These are phyloP conservation scores for Phytophthora sp. DNA, from an alignment of 352 stramenopile species.

Conservation along the genomic window DNA sequence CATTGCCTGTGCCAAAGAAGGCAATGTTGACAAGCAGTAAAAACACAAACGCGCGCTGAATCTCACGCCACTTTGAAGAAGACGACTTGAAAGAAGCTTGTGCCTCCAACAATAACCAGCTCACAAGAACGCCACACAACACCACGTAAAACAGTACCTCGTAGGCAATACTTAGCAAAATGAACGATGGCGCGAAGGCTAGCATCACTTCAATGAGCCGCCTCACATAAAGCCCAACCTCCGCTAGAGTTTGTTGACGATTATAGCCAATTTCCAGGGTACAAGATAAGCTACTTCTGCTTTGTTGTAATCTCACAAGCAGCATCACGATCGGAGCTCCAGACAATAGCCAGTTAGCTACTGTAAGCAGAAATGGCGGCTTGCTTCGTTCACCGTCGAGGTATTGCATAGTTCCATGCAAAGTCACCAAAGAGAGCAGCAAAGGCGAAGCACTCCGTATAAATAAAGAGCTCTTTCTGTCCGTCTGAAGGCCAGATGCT, in stretches of 20 bases:
- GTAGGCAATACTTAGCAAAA: slow-evolving; percentile 86
- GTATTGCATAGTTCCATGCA: slow-evolving; percentile 63
- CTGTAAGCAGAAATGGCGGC: slow-evolving; percentile 52
- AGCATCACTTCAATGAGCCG: slow-evolving; percentile 65
- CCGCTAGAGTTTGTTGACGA: slow-evolving; percentile 1
- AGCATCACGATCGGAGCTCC: slow-evolving; percentile 48
- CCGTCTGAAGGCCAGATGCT: neutral
- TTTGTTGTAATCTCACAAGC: slow-evolving; percentile 29
- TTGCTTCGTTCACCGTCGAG: slow-evolving; percentile 59
- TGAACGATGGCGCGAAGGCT: slow-evolving; percentile 63
- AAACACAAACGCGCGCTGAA: slow-evolving; percentile 82
- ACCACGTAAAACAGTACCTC: slow-evolving; percentile 83
- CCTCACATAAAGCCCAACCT: slow-evolving; percentile 19
- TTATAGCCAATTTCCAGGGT: slow-evolving; percentile 20
- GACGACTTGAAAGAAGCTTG: slow-evolving; percentile 19
- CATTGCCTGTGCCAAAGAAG: slow-evolving; percentile 88
- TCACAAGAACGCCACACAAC: slow-evolving; percentile 59
- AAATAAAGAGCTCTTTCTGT: slow-evolving; percentile 16
- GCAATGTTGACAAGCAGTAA: slow-evolving; percentile 82
- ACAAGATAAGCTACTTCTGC: neutral
- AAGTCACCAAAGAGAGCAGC: slow-evolving; percentile 43
- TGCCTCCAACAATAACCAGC: slow-evolving; percentile 68
- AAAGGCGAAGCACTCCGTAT: slow-evolving; percentile 30
- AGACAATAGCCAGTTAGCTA: slow-evolving; percentile 63
- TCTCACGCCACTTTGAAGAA: slow-evolving; percentile 37